A percentile compares a stretch with the other conserved stretches of the same genome.
phyloP scores from a whole-genome alignment of 2,329 filamentous ascomycete genomes.

The Colletotrichum nymphaeae region DNA sequence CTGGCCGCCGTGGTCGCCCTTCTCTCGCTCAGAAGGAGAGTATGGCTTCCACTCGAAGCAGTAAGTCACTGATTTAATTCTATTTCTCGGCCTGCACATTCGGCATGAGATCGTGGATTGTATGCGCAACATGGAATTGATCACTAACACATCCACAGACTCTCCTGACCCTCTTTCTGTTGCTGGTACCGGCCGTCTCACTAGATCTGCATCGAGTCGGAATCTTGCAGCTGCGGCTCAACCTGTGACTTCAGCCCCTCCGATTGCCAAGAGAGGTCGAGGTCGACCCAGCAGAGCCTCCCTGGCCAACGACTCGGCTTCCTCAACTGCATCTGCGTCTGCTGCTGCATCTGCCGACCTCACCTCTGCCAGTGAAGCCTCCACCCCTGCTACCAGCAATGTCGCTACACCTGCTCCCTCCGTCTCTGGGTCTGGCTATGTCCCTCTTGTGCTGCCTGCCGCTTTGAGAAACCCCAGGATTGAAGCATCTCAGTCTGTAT shows the following conservation, averaged over 20 bases:
- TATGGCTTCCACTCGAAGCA: slow-evolving; percentile 23
- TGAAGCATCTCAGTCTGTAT: slow-evolving; percentile 37
- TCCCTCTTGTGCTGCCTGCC: slow-evolving; percentile 14
- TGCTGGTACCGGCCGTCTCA: slow-evolving; percentile 18
- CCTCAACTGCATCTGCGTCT: slow-evolving; percentile 49
- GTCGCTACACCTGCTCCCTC: slow-evolving; percentile 51
- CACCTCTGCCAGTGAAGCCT: slow-evolving; percentile 51
- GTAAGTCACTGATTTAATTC: not conserved
- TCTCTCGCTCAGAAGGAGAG: slow-evolving; percentile 16
- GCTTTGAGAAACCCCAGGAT: slow-evolving; percentile 37
- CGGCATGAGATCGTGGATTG: not conserved
- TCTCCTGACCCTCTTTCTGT: not conserved
- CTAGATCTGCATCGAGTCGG: slow-evolving; percentile 33
- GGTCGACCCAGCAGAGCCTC: slow-evolving; percentile 43
- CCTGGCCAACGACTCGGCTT: slow-evolving; percentile 45
- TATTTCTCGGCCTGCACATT: not conserved
- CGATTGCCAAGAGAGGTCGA: slow-evolving; percentile 40
- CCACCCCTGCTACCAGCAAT: slow-evolving; percentile 57
- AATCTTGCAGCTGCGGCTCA: slow-evolving; percentile 15
- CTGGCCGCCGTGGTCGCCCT: slow-evolving; percentile 20
- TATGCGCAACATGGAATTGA: not conserved
- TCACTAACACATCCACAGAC: slow-evolving; percentile 6
- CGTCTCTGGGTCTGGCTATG: slow-evolving; percentile 6
- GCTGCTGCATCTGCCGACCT: slow-evolving; percentile 47
- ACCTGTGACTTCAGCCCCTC: slow-evolving; percentile 1